phyloP scores from a whole-genome alignment of 108 stramenopile genomes.

The Aurantiochytrium sp. region DNA sequence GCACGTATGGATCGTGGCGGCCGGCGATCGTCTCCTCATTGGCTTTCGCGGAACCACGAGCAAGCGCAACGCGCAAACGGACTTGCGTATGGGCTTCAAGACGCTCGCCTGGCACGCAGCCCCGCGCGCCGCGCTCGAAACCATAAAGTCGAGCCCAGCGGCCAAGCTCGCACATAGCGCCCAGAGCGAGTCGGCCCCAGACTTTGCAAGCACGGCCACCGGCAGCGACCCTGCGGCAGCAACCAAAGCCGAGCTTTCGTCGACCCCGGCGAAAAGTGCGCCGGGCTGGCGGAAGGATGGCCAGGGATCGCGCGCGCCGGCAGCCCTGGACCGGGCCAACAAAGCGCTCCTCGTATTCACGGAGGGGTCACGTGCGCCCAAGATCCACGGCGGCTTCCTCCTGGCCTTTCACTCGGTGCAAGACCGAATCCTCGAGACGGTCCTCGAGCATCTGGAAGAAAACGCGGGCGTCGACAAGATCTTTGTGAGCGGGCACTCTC shows the following conservation, averaged over 20 bases:
- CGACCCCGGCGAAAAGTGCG: too few species aligned
- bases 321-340: not conserved
- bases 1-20: not conserved
- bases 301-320: not conserved
- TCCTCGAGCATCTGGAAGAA: not conserved
- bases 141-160: too few species aligned
- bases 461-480: not conserved
- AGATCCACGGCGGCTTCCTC: not conserved
- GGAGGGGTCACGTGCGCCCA: not conserved
- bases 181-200: too few species aligned
- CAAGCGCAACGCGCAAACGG: not conserved
- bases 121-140: too few species aligned
- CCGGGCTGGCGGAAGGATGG: too few species aligned
- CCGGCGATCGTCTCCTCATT: not conserved
- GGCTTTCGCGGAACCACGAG: constrained; percentile 3
- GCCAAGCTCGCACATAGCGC: too few species aligned
- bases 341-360: not conserved
- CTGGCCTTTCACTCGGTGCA: not conserved
- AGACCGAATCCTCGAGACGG: not conserved
- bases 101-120: not conserved
- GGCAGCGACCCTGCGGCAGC: too few species aligned
- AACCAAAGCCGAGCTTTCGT: too few species aligned
- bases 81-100: not conserved
- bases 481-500: not conserved
- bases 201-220: too few species aligned